A percentile compares a stretch with the other conserved stretches of the same genome.
These are phyloP conservation scores for Starmerella etchellsii DNA, from an alignment of 805 yeast species.

Conservation along the genomic window DNA sequence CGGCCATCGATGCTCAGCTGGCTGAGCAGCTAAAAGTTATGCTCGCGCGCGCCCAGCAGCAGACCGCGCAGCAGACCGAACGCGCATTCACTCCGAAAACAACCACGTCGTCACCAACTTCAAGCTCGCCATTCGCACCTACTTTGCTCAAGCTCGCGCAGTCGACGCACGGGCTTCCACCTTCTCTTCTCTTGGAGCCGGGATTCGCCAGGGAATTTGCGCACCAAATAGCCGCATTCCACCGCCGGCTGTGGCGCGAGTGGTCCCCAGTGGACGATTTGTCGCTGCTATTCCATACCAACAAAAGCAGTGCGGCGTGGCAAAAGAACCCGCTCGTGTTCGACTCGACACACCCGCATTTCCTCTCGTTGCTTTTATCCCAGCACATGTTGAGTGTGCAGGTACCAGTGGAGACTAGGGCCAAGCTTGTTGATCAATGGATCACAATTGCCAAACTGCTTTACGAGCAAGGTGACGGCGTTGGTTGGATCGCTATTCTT, in stretches of 20 bases:
- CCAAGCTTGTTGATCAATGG: constrained; percentile 66
- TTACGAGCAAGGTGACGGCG: constrained; percentile 79
- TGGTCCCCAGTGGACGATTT: constrained; percentile 80
- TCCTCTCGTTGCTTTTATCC: constrained; percentile 55
- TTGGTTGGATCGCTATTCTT: constrained; percentile 85
- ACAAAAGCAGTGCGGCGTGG: constrained; percentile 26
- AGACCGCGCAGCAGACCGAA: constrained; percentile 5
- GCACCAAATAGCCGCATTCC: constrained; percentile 50
- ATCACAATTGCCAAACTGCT: constrained; percentile 66
- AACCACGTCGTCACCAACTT: not conserved
- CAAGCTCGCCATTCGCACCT: not conserved
- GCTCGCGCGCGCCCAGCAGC: constrained; percentile 24
- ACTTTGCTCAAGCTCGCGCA: not conserved
- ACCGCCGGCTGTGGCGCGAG: constrained; percentile 44
- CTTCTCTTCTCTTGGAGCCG: constrained; percentile 40
- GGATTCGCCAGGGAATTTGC: constrained; percentile 49
- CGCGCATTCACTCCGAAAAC: not conserved
- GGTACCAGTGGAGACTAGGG: constrained; percentile 33
- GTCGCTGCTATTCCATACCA: constrained; percentile 50
- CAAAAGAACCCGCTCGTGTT: constrained; percentile 54
- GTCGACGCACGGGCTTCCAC: constrained; percentile 23
- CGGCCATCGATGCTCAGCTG: constrained; percentile 38
- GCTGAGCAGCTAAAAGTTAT: constrained; percentile 41
- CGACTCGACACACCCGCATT: constrained; percentile 61
- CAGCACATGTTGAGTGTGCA: constrained; percentile 49